phyloP scores from a whole-genome alignment of 2,329 filamentous ascomycete genomes.

The Rhytidhysteron rufulum region DNA sequence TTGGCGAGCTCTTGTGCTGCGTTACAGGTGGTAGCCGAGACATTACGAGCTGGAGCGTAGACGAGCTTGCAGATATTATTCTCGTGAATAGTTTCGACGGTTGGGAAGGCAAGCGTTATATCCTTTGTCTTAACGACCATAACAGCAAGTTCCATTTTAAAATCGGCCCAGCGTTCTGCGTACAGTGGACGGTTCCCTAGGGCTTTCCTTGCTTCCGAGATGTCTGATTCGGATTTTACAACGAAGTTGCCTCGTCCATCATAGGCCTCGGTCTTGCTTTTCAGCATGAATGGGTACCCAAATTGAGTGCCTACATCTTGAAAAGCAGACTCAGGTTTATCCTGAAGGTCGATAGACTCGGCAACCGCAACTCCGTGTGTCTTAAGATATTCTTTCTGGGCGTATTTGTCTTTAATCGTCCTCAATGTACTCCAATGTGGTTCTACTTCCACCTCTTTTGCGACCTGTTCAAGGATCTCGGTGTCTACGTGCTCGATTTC shows the following conservation, averaged over 20 bases:
- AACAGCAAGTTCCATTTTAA: constrained; percentile 82
- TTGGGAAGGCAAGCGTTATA: constrained; percentile 70
- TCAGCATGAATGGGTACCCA: constrained; percentile 88
- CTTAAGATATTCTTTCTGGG: constrained; percentile 77
- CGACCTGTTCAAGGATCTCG: constrained; percentile 80
- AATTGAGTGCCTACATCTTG: constrained; percentile 60
- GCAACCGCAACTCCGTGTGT: constrained; percentile 68
- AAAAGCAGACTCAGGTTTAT: constrained; percentile 59
- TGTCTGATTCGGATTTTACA: constrained; percentile 56
- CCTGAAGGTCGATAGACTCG: constrained; percentile 62
- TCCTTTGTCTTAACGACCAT: constrained; percentile 93
- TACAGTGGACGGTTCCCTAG: constrained; percentile 70
- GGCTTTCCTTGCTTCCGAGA: constrained; percentile 63
- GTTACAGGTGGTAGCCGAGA: constrained; percentile 57
- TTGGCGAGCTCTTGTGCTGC: constrained; percentile 73
- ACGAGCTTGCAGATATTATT: constrained; percentile 93
- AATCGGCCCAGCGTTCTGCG: constrained; percentile 84
- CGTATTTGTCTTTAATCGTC: constrained; percentile 89
- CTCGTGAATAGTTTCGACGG: constrained; percentile 91
- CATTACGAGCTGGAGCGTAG: constrained; percentile 75
- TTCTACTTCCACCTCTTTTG: constrained; percentile 61
- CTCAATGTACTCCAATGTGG: constrained; percentile 83
- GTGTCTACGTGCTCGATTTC: constrained; percentile 96
- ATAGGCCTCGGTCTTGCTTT: constrained; percentile 84
- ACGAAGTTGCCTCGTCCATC: constrained; percentile 79